phyloP scores from a whole-genome alignment of 1,139 yeast species.

The Pichia norvegensis region DNA sequence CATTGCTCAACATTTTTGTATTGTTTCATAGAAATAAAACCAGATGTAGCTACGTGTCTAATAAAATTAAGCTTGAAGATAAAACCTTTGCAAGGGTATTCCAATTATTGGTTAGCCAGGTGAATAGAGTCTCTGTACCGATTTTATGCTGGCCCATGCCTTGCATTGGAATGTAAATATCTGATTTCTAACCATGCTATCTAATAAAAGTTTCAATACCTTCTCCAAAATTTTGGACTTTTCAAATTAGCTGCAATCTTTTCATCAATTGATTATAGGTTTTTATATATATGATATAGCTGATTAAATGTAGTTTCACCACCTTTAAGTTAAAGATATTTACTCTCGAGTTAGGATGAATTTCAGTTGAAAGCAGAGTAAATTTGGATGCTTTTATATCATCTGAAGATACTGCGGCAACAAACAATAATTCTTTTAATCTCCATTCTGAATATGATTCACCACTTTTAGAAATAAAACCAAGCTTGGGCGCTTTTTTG shows the following conservation, averaged over 20 bases:
- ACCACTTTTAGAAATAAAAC: constrained; percentile 56
- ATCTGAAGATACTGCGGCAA: constrained; percentile 56
- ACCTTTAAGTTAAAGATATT: constrained; percentile 55
- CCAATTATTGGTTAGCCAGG: constrained; percentile 71
- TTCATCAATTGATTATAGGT: constrained; percentile 64
- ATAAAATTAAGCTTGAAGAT: constrained; percentile 78
- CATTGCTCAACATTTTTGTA: constrained; percentile 43
- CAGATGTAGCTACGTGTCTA: constrained; percentile 53
- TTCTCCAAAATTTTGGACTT: constrained; percentile 50
- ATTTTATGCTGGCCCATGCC: constrained; percentile 56
- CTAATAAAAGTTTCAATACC: constrained; percentile 53
- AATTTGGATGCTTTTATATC: constrained; percentile 48
- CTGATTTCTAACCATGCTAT: constrained; percentile 75
- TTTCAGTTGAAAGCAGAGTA: constrained; percentile 57
- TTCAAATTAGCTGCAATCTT: constrained; percentile 63
- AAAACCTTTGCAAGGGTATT: constrained; percentile 51
- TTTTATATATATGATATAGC: constrained; percentile 54
- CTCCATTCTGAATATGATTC: constrained; percentile 71
- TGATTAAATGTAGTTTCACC: constrained; percentile 56
- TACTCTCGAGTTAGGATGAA: constrained; percentile 76
- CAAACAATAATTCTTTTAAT: constrained; percentile 66
- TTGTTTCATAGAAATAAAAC: constrained; percentile 57
- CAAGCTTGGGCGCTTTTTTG: constrained; percentile 50
- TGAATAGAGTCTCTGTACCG: constrained; percentile 65
- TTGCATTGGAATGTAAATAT: constrained; percentile 68